Base-by-base conservation (phyloP, 1,139 yeast species). In the Eremothecium cymbalariae region DNA sequence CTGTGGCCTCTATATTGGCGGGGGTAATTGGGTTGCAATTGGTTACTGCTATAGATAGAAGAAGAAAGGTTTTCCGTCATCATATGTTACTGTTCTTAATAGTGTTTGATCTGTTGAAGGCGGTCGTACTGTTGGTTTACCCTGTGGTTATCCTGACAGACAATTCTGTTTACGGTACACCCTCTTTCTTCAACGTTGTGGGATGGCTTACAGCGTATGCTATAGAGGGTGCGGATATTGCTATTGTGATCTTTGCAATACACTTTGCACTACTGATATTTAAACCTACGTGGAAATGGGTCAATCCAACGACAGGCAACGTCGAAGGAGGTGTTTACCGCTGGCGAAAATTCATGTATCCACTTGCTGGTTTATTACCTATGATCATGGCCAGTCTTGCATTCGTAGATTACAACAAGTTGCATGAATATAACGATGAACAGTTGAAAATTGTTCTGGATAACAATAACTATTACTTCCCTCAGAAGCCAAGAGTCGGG, bases 221-320 rank as follows among this genome's bases (percentile, higher is more conserved):
- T 20, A 80, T 83, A 18, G 94, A 85, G 57, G 95, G 94, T 11
- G 86, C 93, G 2, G 96, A 86, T 59, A 57, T 84, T 28, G 93
- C 94, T 17, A 86, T 86, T 32, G 62, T 85, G 29, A 70, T 83
- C 21, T 80, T 86, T 59, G 95, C 96, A 2, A 59, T 85, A 14
- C 95, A 86, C 57, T 80, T 90, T 6, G 85, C 77, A 26, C 57
- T 86, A 29, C 63, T 85, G 20, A 79, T 86, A 13, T 83, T 83
- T 56, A 64, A 64, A 42, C 85, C 93, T 0, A 65, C 68, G 33
- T 65, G 68, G 39, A 68, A 65, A 41, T 68, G 70, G 48, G 62
- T 64, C 22, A 60, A 63, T 47, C 53, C 60, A 28, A 55, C 52
- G 28, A 59, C 65, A 8, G 59, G 60, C 14, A 63, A 65, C 34